Evolutionary conservation across 2,329 filamentous ascomycete genomes (phyloP).

Genomic region (Cladosporium colombiae): DNA sequence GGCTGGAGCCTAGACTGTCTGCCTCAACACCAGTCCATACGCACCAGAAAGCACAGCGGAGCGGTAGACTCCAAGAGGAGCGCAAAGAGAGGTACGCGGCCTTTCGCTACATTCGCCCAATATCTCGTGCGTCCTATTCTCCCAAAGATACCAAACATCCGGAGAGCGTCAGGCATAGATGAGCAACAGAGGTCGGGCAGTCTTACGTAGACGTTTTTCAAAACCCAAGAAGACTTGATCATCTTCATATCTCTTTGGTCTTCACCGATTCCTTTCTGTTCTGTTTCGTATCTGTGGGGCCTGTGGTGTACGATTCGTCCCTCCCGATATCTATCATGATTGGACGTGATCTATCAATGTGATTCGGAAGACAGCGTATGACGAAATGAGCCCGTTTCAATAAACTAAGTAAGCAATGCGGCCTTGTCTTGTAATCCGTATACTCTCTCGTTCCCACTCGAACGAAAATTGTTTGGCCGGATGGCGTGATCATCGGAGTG

Average conservation of each 20-base stretch:
- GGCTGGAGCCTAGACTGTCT: neutral
- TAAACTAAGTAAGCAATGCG: neutral
- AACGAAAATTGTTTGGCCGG: too few species aligned
- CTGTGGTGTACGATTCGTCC: neutral
- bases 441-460: too few species aligned
- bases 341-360: neutral
- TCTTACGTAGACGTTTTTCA: neutral
- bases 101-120: neutral
- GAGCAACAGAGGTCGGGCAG: neutral
- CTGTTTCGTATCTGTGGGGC: neutral
- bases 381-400: too few species aligned
- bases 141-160: neutral
- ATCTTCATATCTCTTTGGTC: neutral
- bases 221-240: neutral
- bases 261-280: too few species aligned
- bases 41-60: neutral
- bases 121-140: neutral
- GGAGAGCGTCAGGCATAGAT: neutral
- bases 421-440: too few species aligned
- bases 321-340: neutral
- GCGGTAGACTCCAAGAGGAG: neutral
- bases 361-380: neutral
- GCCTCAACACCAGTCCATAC: neutral
- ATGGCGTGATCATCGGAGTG: too few species aligned
- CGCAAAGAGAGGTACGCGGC: neutral